These are phyloP conservation scores for Microascus cirrosus DNA, from an alignment of 2,329 filamentous ascomycete genomes.

Conservation along the genomic window DNA sequence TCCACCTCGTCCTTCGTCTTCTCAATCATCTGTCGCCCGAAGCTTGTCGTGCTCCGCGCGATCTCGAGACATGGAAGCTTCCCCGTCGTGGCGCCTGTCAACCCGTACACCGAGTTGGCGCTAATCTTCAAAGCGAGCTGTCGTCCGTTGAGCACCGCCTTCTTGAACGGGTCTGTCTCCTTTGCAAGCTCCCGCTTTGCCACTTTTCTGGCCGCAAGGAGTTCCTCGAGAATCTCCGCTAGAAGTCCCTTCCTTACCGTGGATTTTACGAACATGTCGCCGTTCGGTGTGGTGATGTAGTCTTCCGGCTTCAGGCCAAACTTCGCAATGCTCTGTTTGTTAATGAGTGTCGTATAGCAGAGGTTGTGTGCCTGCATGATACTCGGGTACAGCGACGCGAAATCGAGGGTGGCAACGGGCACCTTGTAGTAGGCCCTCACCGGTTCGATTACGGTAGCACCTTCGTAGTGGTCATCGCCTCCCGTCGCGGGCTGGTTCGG, in stretches of 20 bases:
- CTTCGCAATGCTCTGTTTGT: conserved; percentile 63
- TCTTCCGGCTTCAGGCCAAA: conserved; percentile 74
- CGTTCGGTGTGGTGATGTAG: conserved; percentile 92
- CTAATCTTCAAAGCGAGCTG: conserved; percentile 93
- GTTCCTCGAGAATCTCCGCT: conserved; percentile 89
- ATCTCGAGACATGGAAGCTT: conserved; percentile 93
- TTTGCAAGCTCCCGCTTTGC: conserved; percentile 82
- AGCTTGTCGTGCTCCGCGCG: conserved; percentile 92
- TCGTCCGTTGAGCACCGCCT: conserved; percentile 93
- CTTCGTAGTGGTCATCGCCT: conserved; percentile 86
- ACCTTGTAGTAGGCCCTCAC: conserved; percentile 88
- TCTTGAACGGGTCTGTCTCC: conserved; percentile 94
- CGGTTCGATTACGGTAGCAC: conserved; percentile 95
- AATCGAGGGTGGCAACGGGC: conserved; percentile 94
- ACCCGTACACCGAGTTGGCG: conserved; percentile 94
- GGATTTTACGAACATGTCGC: conserved; percentile 80
- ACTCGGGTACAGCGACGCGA: conserved; percentile 94
- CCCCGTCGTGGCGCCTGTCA: conserved; percentile 91
- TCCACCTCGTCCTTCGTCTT: conserved; percentile 96
- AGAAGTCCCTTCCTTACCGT: conserved; percentile 87
- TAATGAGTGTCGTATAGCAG: conserved; percentile 89
- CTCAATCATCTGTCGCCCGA: conserved; percentile 98
- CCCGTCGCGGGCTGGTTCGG: conserved; percentile 67
- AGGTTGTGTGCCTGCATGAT: conserved; percentile 99
- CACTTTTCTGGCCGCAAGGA: conserved; percentile 83